Percentiles rank a stretch among this genome's conserved stretches.
Evolutionary conservation across 2,329 filamentous ascomycete species (phyloP).

Genomic region (Ophiostoma sp.): DNA sequence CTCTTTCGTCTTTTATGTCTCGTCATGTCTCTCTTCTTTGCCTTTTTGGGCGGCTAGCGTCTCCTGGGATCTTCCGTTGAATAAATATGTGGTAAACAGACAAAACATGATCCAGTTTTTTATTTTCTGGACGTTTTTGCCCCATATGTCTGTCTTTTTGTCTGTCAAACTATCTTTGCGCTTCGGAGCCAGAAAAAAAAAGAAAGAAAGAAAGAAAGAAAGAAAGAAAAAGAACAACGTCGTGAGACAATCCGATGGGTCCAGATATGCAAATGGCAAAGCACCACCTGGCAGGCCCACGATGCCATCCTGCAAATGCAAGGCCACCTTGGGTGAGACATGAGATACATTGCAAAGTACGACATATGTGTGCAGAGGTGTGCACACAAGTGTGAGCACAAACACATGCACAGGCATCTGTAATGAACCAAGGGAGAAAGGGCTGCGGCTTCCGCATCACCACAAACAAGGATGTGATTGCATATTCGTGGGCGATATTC

Average conservation of each 20-base stretch:
- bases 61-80: conserved; percentile 4
- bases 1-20: background rate
- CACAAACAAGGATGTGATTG: background rate
- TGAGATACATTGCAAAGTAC: background rate
- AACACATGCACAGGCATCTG: background rate
- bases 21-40: background rate
- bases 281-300: background rate
- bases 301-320: background rate
- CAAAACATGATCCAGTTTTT: background rate
- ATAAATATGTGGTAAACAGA: background rate
- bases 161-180: background rate
- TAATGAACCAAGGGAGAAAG: background rate
- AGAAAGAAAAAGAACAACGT: background rate
- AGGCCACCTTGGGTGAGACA: background rate
- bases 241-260: background rate
- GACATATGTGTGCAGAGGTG: background rate
- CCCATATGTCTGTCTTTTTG: background rate
- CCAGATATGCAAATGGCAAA: background rate
- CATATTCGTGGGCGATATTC: background rate
- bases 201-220: too few relatives aligned
- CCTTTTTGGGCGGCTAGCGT: background rate
- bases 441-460: background rate
- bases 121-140: background rate
- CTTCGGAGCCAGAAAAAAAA: too few relatives aligned
- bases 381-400: background rate